phyloP scores from a whole-genome alignment of 805 yeast genomes.

The Teunomyces pallodes region DNA sequence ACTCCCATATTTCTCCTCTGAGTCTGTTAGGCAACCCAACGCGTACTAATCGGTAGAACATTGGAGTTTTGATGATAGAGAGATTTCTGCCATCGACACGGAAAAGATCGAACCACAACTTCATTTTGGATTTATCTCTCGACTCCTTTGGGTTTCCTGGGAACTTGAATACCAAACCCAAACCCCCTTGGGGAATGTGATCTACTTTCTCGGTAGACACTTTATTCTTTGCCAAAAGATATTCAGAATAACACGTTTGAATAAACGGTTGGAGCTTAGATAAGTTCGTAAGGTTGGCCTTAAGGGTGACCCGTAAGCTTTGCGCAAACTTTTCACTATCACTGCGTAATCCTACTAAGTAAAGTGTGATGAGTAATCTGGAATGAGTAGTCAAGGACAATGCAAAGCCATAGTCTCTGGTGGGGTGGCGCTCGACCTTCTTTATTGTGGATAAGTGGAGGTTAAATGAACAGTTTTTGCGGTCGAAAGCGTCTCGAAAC shows the following conservation, averaged over 20 bases:
- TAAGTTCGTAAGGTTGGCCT: conserved; percentile 61
- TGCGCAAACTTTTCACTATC: conserved; percentile 80
- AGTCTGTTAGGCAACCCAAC: conserved; percentile 93
- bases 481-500: conserved; percentile 70
- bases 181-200: conserved; percentile 72
- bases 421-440: conserved; percentile 82
- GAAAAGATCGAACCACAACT: conserved; percentile 92
- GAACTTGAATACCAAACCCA: conserved; percentile 79
- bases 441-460: conserved; percentile 76
- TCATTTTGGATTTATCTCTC: conserved; percentile 81
- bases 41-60: conserved; percentile 77
- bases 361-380: conserved; percentile 59
- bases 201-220: conserved; percentile 41
- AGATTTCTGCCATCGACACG: conserved; percentile 81
- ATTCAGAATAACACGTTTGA: conserved; percentile 80
- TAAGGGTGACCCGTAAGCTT: conserved; percentile 57
- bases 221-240: conserved; percentile 61
- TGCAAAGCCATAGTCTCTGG: conserved; percentile 74
- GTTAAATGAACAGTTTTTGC: conserved; percentile 61
- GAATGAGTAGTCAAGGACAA: conserved; percentile 68
- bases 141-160: conserved; percentile 84
- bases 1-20: conserved; percentile 96
- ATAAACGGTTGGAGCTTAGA: conserved; percentile 63
- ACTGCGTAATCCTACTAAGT: conserved; percentile 75
- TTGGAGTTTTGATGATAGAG: conserved; percentile 67